Conservation (phyloP, 1,139 yeast genomes). For the Geotrichum klebahnii region DNA sequence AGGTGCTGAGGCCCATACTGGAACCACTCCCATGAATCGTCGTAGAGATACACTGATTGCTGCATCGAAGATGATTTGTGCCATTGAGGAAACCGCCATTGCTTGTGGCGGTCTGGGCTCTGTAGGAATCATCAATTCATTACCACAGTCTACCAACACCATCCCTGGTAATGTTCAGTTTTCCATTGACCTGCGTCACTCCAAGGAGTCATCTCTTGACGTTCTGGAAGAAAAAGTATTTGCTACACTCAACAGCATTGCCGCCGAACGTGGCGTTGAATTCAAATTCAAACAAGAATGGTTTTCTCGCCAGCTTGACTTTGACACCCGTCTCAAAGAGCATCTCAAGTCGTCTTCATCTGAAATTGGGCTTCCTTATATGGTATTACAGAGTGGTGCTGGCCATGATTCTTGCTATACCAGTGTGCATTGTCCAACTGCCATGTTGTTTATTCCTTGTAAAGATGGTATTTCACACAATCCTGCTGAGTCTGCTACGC, state of each 20-base stretch:
- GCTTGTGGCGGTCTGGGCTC: slow-evolving; percentile 53
- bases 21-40: slow-evolving; percentile 64
- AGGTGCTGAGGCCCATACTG: slow-evolving; percentile 68
- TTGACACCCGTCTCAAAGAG: slow-evolving; percentile 48
- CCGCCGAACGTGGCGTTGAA: slow-evolving; percentile 41
- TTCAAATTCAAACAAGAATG: slow-evolving; percentile 44
- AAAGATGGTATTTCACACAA: slow-evolving; percentile 68
- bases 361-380: slow-evolving; percentile 47
- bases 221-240: slow-evolving; percentile 44
- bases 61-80: slow-evolving; percentile 53
- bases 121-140: slow-evolving; percentile 54
- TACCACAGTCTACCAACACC: slow-evolving; percentile 62
- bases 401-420: slow-evolving; percentile 71
- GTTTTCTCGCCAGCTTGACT: slow-evolving; percentile 53
- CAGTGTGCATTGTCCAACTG: slow-evolving; percentile 55
- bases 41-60: slow-evolving; percentile 62
- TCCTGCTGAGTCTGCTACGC: slow-evolving; percentile 61
- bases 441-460: slow-evolving; percentile 72
- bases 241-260: slow-evolving; percentile 42
- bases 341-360: slow-evolving; percentile 52
- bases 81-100: slow-evolving; percentile 55
- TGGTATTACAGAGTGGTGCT: slow-evolving; percentile 60
- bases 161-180: slow-evolving; percentile 60
- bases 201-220: slow-evolving; percentile 45
- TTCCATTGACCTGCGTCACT: slow-evolving; percentile 57